phyloP scores from a whole-genome alignment of 177 flowering plant species.

The Vitis hybrid region DNA sequence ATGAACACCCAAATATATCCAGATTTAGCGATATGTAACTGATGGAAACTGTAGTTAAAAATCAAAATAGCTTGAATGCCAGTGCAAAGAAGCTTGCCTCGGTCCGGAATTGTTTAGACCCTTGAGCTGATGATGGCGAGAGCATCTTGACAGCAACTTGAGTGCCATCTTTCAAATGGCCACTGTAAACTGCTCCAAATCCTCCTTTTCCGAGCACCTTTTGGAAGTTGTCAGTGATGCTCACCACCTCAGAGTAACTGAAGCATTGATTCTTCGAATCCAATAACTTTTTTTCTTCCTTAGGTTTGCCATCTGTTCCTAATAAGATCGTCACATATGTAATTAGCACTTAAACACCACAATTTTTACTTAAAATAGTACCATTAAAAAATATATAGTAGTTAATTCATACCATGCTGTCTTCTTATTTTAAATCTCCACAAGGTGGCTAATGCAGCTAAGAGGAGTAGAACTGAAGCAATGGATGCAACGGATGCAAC shows the following conservation, averaged over 20 bases:
- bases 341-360: background rate
- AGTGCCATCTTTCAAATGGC: conserved; percentile 4
- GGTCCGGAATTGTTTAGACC: conserved; percentile 12
- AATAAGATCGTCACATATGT: background rate
- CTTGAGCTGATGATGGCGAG: conserved; percentile 20
- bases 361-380: background rate
- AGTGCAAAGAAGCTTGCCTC: conserved; percentile 5
- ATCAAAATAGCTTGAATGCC: too few relatives aligned
- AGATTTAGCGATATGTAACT: too few relatives aligned
- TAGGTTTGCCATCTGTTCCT: background rate
- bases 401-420: background rate
- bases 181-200: conserved; percentile 13
- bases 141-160: conserved; percentile 21
- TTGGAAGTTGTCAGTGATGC: conserved; percentile 12
- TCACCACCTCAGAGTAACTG: conserved; percentile 8
- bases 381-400: too few relatives aligned
- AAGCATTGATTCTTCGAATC: conserved; percentile 4
- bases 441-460: conserved; percentile 3
- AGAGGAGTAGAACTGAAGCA: background rate
- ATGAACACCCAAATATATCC: too few relatives aligned
- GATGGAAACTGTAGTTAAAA: too few relatives aligned
- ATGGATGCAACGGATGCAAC: conserved; percentile 14
- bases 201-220: conserved; percentile 18
- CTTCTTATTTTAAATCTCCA: background rate
- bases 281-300: conserved; percentile 6